Percentiles rank a stretch among this genome's conserved stretches.
Conservation (phyloP, 73 alveolate species). For the Durusdinium trenchii region DNA sequence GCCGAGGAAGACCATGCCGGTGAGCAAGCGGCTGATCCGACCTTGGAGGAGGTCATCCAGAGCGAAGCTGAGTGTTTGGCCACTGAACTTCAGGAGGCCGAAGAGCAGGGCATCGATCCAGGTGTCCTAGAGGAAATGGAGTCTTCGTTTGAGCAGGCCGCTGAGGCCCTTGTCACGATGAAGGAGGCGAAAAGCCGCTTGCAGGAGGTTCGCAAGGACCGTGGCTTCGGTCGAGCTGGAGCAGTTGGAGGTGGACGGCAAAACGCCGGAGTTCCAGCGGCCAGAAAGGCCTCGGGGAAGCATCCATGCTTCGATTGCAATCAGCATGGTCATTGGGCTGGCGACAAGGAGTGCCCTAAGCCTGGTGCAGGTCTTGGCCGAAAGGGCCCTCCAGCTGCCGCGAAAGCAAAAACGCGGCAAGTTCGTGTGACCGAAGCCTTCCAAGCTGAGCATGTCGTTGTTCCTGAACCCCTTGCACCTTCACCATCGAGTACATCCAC, state of each 20-base stretch:
- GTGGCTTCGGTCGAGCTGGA: neutral
- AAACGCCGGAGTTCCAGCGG: neutral
- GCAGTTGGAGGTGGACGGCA: neutral
- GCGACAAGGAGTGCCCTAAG: neutral
- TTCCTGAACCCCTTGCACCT: too few relatives aligned
- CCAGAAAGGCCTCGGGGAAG: slow-evolving; percentile 32
- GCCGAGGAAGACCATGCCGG: neutral
- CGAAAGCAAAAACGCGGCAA: neutral
- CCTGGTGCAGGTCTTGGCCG: slow-evolving; percentile 54
- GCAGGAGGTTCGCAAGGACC: neutral
- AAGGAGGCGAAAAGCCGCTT: neutral
- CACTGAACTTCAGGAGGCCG: neutral
- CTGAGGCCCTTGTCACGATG: slow-evolving; percentile 31
- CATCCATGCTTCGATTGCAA: slow-evolving; percentile 44
- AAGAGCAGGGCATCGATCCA: neutral
- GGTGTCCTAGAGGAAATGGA: neutral
- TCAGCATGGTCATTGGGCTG: slow-evolving; percentile 36
- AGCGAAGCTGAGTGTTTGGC: neutral
- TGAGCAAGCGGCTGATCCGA: neutral
- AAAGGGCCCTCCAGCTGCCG: neutral
- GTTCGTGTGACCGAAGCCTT: slow-evolving; percentile 26
- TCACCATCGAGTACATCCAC: too few relatives aligned
- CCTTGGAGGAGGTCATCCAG: neutral
- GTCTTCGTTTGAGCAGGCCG: neutral
- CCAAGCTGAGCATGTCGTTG: neutral